Evolutionary conservation across 306 rosid species (phyloP).

Genomic region (Cucumis cinereus): DNA sequence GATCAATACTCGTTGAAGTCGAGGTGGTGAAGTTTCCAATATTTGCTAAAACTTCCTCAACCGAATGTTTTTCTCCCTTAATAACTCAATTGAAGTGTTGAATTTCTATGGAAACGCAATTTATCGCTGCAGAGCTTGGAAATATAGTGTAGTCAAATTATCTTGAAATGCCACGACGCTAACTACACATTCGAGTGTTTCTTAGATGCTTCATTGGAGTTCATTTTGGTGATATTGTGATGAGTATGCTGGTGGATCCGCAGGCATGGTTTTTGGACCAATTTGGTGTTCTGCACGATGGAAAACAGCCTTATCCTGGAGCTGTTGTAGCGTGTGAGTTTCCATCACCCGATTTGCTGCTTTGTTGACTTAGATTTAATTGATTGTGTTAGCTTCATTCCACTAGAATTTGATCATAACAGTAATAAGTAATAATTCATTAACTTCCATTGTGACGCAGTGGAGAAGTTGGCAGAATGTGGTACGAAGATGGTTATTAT

Average conservation of each 20-base stretch:
- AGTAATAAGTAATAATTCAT: not conserved
- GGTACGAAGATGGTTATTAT: conserved; percentile 91
- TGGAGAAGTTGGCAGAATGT: conserved; percentile 51
- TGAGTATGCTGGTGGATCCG: not conserved
- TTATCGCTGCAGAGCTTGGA: not conserved
- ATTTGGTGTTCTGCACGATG: conserved; percentile 94
- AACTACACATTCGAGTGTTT: not conserved
- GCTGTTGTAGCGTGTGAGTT: conserved; percentile 61
- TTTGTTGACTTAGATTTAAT: not conserved
- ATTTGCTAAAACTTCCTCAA: not conserved
- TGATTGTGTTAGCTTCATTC: not conserved
- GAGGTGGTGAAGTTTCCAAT: not conserved
- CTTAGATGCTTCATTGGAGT: not conserved
- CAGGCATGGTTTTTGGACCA: conserved; percentile 96
- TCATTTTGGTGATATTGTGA: not conserved
- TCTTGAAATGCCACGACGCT: not conserved
- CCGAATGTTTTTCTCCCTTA: not conserved
- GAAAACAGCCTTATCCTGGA: conserved; percentile 82
- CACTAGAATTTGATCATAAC: not conserved
- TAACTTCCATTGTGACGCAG: conserved; percentile 20
- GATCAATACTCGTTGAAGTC: not conserved
- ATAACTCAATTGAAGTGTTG: not conserved
- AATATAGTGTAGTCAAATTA: not conserved
- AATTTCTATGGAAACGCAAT: not conserved
- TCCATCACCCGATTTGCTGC: not conserved